Base-by-base conservation (phyloP, 176 grass and related monocot genomes). In the Tuctoria greenei region DNA sequence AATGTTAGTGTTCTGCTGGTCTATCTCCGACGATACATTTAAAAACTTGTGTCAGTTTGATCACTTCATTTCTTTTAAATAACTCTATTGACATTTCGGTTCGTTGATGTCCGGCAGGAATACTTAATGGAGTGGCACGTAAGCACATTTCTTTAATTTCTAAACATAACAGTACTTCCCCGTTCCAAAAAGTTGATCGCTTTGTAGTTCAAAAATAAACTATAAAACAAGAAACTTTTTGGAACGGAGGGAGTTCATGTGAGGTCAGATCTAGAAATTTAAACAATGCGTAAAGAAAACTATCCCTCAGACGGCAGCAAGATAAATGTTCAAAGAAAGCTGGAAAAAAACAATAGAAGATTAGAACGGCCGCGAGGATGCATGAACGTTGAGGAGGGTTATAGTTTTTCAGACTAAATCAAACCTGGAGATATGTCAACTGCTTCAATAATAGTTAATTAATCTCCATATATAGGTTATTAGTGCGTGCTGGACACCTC, bases 381-480 rank as follows among this genome's bases (percentile, higher is more conserved):
- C 79, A 82, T 82, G 73, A 87, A 87, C 23, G 66, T 60, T 16
- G 66, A 64, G 59, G 45, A 31, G 7, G 4, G 39, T 0, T 41
- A 66, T 81, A 59, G 40, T 77, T 82, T 75, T 65, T 72, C 51
- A 62, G 72, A 77, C 79, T 17, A 82, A 82, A 86, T 86, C 84
- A 86, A 82, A 24, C 41, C 72, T 14, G 47, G 8, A 71, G 79
- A 86, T 82, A 20, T 57, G 73, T 82, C 84, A 86, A 77, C 72
- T 46, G 40, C 72, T 71, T 58, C 39, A 71, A 49, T 64, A 57
- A 17, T 81, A 58, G 10, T 56, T 47, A 20, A 23, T 56, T 47
- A 51, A 54, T 54, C 40, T 54, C 57, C 38, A 31, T 31, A 31
- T 31, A 31, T 31, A n/a, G n/a, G n/a, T n/a, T n/a, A 3, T 31